phyloP scores from a whole-genome alignment of 176 grass and related monocot species.

The Elaeis guineensis region DNA sequence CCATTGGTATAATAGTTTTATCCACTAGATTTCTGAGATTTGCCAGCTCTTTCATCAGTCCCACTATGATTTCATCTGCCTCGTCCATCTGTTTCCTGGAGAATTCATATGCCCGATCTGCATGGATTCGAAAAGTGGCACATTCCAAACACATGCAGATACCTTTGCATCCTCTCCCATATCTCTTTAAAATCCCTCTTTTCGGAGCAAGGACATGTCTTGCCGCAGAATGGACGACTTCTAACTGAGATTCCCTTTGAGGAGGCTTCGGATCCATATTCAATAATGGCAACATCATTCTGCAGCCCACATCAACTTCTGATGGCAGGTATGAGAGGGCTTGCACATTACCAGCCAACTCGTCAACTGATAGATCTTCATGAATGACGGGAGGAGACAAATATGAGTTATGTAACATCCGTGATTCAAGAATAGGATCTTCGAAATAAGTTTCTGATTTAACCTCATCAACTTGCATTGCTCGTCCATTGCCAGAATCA shows the following conservation, averaged over 20 bases:
- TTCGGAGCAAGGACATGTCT: constrained; percentile 27
- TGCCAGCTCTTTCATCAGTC: constrained; percentile 52
- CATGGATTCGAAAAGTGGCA: constrained; percentile 43
- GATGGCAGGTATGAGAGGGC: constrained; percentile 6
- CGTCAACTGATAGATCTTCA: constrained; percentile 37
- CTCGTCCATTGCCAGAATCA: constrained; percentile 3
- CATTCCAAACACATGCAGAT: constrained; percentile 85
- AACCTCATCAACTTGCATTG: background rate
- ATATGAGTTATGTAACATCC: constrained; percentile 22
- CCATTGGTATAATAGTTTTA: constrained; percentile 19
- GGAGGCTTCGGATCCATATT: background rate
- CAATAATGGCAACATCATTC: background rate
- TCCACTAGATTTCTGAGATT: constrained; percentile 46
- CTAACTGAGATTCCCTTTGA: background rate
- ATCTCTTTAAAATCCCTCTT: constrained; percentile 64
- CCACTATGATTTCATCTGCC: constrained; percentile 66
- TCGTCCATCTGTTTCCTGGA: constrained; percentile 81
- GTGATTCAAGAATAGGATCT: constrained; percentile 24
- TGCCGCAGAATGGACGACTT: constrained; percentile 14
- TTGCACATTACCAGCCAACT: constrained; percentile 28
- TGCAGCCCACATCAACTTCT: constrained; percentile 3
- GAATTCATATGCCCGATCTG: constrained; percentile 78
- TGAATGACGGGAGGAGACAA: constrained; percentile 19
- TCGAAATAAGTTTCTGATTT: constrained; percentile 28
- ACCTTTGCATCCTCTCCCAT: constrained; percentile 56